phyloP scores from a whole-genome alignment of 225 moss, liverwort and hornwort genomes.

The Climacium dendroides region DNA sequence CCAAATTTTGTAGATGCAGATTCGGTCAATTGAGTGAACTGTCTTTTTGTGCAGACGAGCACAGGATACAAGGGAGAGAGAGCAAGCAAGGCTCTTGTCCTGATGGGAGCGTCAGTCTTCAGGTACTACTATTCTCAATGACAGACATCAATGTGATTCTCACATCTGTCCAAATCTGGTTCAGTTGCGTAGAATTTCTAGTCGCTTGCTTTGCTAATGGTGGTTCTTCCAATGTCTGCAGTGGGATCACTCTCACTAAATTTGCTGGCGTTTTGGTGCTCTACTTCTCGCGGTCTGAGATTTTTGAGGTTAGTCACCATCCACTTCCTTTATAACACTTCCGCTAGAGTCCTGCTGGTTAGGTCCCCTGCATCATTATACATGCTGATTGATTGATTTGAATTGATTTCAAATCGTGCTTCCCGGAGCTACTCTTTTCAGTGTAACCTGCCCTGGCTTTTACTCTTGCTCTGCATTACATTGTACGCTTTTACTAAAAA shows the following conservation, averaged over 20 bases:
- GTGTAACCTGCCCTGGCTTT: not conserved
- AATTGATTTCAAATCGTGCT: not conserved
- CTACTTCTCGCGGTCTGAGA: constrained; percentile 86
- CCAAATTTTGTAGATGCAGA: not conserved
- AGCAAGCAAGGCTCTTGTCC: constrained; percentile 69
- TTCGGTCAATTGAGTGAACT: not conserved
- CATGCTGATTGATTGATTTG: not conserved
- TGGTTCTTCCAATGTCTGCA: constrained; percentile 1
- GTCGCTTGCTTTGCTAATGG: not conserved
- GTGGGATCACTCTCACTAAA: constrained; percentile 95
- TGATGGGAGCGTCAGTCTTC: constrained; percentile 94
- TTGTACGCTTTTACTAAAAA: not conserved
- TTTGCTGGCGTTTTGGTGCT: constrained; percentile 90
- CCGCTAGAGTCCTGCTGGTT: not conserved
- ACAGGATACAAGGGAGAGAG: constrained; percentile 62
- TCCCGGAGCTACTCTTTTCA: not conserved
- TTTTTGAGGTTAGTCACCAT: constrained; percentile 69
- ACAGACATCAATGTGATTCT: not conserved
- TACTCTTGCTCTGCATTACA: not conserved
- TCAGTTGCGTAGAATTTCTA: not conserved
- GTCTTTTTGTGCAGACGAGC: constrained; percentile 47
- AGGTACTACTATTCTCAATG: constrained; percentile 25
- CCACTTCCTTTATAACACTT: not conserved
- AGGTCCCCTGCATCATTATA: not conserved
- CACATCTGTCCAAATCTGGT: not conserved